Base-by-base conservation (phyloP, 805 yeast species). In the Candida coleopterorum region DNA sequence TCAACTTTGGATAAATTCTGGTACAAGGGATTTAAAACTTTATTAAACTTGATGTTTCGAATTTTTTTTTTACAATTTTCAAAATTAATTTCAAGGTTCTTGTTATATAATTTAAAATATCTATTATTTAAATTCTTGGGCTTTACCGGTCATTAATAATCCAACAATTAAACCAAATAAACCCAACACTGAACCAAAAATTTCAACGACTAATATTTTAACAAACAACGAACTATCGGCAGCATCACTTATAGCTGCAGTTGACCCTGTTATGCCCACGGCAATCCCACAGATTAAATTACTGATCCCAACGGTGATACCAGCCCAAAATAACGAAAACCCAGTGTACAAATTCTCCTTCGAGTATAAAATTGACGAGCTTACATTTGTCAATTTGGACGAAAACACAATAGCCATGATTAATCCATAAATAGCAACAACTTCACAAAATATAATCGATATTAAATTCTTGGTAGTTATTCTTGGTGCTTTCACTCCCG, bases 171-270 rank as follows among this genome's bases (percentile, higher is more conserved):
- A 79, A 22, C 97, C 98, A 58, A 93, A 85, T 48, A 93, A 77
- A 31, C 98, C 98, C 58, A 93, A 72, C 25, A 93, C 95, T 16
- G 95, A 84, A 24, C 98, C 98, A 56, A 93, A 93, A 70, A 93
- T 93, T 72, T 93, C 98, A 51, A 93, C 83, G 44, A 93, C 98
- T 54, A 93, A 77, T 42, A 93, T 93, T 67, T 93, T 93, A 45
- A 93, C 98, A 53, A 93, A 93, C 47, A 93, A 70, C 4, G 96
- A 75, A 17, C 96, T 79, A 67, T 93, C 97, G 9, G 98, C 97
- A 21, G 98, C 98, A 64, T 93, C 98, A 29, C 95, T 79, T 43
- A 93, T 77, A 27, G 98, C 98, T 24, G 97, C 98, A n/a, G 97
- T 93, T 18, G 97, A 81, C 33, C 98, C 98, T 11, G 98, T 93